phyloP scores from a whole-genome alignment of 129 eudicot genomes.

The Lonicera japonica region DNA sequence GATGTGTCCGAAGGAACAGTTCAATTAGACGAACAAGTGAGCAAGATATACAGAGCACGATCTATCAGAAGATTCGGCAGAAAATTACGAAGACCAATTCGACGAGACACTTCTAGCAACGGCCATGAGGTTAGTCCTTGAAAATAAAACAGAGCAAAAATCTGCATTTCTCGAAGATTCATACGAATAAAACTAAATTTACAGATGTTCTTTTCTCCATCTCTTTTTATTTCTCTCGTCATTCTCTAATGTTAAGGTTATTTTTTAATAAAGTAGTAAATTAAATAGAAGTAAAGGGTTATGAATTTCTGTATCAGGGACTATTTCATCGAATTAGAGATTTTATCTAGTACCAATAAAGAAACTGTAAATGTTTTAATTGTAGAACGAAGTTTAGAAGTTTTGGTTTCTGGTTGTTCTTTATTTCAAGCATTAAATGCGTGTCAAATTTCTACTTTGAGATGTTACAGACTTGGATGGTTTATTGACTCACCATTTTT shows the following conservation, averaged over 20 bases:
- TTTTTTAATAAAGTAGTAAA: no score
- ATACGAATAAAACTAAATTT: background rate
- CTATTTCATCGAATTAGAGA: background rate
- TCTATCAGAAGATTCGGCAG: slow-evolving; percentile 56
- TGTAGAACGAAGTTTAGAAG: background rate
- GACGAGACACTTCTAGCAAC: slow-evolving; percentile 69
- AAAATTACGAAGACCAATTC: slow-evolving; percentile 42
- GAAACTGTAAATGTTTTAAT: background rate
- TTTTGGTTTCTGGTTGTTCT: background rate
- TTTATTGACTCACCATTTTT: background rate
- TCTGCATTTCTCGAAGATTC: background rate
- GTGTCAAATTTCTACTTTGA: slow-evolving; percentile 11
- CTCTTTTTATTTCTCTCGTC: no score
- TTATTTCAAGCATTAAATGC: background rate
- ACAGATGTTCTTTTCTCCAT: background rate
- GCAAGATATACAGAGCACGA: slow-evolving; percentile 66
- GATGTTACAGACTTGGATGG: slow-evolving; percentile 15
- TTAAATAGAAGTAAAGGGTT: no score
- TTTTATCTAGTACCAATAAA: background rate
- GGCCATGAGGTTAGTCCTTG: slow-evolving; percentile 82
- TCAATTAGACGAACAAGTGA: slow-evolving; percentile 76
- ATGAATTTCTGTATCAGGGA: no score
- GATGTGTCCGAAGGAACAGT: slow-evolving; percentile 96
- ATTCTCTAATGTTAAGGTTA: no score
- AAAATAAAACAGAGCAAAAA: background rate